Evolutionary conservation across 176 grass and related monocot genomes (phyloP).

Genomic region (Canna indica): DNA sequence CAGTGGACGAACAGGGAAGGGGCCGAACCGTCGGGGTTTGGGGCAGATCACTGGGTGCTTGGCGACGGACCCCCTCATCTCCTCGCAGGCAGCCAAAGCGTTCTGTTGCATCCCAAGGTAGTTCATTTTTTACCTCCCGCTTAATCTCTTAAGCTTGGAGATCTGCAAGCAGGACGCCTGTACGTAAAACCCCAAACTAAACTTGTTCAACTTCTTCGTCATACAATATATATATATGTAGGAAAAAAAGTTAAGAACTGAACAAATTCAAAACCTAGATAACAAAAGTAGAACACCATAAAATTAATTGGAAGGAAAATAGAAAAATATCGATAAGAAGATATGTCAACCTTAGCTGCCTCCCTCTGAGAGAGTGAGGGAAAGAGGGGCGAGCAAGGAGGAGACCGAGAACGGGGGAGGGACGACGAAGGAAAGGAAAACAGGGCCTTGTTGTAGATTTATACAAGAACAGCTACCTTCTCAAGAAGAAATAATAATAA

Average conservation of each 20-base stretch:
- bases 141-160: neutral
- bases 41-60: conserved; percentile 7
- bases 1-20: conserved; percentile 7
- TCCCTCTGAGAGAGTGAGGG: neutral
- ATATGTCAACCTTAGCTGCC: conserved; percentile 9
- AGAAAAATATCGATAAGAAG: neutral
- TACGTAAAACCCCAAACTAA: neutral
- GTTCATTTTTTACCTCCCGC: neutral
- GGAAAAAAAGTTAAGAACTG: neutral
- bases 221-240: too few species aligned
- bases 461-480: too few species aligned
- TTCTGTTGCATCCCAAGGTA: conserved; percentile 6
- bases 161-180: conserved; percentile 5
- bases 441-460: neutral
- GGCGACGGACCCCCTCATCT: neutral
- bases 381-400: too few species aligned
- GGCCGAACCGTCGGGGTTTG: conserved; percentile 15
- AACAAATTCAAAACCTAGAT: neutral
- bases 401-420: neutral
- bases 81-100: conserved; percentile 20
- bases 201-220: neutral
- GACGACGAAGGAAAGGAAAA: neutral
- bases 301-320: too few species aligned
- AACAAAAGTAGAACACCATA: too few species aligned
- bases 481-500: too few species aligned